Conservation (phyloP, 352 stramenopile species). For the Phytophthora pini region DNA sequence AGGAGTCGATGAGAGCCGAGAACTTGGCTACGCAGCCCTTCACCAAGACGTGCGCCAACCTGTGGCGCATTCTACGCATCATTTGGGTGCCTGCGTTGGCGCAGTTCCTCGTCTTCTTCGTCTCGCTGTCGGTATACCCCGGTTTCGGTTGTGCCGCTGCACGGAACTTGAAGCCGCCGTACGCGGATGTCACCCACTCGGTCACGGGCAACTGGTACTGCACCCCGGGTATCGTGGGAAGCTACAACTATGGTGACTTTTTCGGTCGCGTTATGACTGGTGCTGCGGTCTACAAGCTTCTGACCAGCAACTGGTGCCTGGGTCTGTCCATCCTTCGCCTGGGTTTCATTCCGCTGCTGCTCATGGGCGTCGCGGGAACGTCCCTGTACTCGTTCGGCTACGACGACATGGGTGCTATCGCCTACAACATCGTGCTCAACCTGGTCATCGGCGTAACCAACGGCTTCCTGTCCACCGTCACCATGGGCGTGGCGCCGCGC, state of each 20-base stretch:
- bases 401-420: slow-evolving; percentile 34
- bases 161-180: slow-evolving; percentile 40
- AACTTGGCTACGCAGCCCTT: slow-evolving; percentile 24
- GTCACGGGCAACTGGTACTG: slow-evolving; percentile 52
- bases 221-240: slow-evolving; percentile 57
- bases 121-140: slow-evolving; percentile 57
- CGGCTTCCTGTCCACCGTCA: slow-evolving; percentile 67
- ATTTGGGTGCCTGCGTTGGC: slow-evolving; percentile 54
- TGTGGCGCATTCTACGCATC: slow-evolving; percentile 55
- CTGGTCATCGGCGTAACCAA: slow-evolving; percentile 58
- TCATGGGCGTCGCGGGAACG: slow-evolving; percentile 58
- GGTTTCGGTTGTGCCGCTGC: slow-evolving; percentile 58
- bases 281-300: slow-evolving; percentile 59
- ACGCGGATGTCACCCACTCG: slow-evolving; percentile 26
- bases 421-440: slow-evolving; percentile 58
- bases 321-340: slow-evolving; percentile 50
- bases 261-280: slow-evolving; percentile 57
- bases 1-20: slow-evolving; percentile 5
- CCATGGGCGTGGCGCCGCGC: slow-evolving; percentile 59
- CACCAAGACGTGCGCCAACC: slow-evolving; percentile 14
- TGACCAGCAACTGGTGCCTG: slow-evolving; percentile 57
- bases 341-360: slow-evolving; percentile 61
- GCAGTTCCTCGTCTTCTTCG: slow-evolving; percentile 70
- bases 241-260: slow-evolving; percentile 74
- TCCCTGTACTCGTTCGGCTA: slow-evolving; percentile 62